Base-by-base conservation (phyloP, 768 basidiomycete species). In the Boletus pseudopeckii region DNA sequence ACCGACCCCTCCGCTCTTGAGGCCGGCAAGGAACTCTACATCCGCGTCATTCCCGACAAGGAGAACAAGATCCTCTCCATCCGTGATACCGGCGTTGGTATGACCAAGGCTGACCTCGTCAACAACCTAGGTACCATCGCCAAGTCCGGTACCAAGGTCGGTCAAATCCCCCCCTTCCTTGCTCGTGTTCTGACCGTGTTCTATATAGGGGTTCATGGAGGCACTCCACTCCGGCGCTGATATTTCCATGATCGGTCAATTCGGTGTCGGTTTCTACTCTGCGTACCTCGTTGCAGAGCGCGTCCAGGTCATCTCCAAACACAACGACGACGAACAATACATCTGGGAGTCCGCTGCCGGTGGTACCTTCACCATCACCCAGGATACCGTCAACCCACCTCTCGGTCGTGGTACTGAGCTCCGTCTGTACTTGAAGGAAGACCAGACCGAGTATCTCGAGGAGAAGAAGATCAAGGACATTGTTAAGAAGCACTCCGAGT, bases 321-420 rank as follows among this genome's bases (percentile, higher is more conserved):
- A 99, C 83, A 98, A 99, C 68, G 96, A 98, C 66, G 96, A 98
- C 72, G 97, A 98, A 77, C 96, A 98, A 75, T 98, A 99, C 80
- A 94, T 99, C 75, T 99, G 96, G 97, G 96, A 99, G 82, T 99
- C 96, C n/a, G 89, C 97, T 59, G 96, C 96, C 32, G 97, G 96
- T 70, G 97, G 96, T 52, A 99, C 96, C 48, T 99, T 98, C 80
- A 98, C 97, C 68, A 97, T 99, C 78, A 97, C 95, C 45, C 87
- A 77, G 54, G 96, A 98, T 74, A 90, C 85, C 56, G 75, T 87
- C 71, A 95, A 95, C 78, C 85, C 88, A 22, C 82, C 90, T 60
- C 82, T 99, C 52, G 92, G 90, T 53, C 95, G 97, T 71, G 96
- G 97, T 75, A 87, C 90, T 45, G 91, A 96, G 75, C 83, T 96